phyloP scores from a whole-genome alignment of 352 stramenopile genomes.

The Hyaloperonospora arabidopsidis region DNA sequence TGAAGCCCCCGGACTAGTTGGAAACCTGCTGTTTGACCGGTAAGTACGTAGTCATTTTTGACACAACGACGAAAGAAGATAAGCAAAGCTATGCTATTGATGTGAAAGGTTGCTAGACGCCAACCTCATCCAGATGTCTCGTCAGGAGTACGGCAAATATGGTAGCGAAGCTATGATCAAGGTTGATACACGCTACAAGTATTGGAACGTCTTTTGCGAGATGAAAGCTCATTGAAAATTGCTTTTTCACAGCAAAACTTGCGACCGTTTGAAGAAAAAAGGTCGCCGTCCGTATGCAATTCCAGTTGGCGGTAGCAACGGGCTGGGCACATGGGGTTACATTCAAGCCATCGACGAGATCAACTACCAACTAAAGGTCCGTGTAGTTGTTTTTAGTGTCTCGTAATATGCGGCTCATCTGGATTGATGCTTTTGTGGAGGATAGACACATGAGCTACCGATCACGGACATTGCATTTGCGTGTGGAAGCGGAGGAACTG shows the following conservation, averaged over 20 bases:
- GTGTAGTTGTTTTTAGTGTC: conserved; percentile 1
- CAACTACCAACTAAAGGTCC: conserved; percentile 58
- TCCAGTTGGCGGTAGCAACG: conserved; percentile 87
- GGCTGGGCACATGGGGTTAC: conserved; percentile 90
- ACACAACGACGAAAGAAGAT: not conserved
- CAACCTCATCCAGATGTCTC: conserved; percentile 72
- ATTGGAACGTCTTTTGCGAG: not conserved
- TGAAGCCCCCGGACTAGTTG: conserved; percentile 56
- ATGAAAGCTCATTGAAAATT: not conserved
- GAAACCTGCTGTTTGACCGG: conserved; percentile 74
- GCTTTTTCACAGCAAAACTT: conserved; percentile 35
- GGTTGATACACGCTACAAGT: conserved; percentile 19
- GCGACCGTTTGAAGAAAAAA: conserved; percentile 46
- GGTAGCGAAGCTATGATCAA: conserved; percentile 77
- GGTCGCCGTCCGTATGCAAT: conserved; percentile 71
- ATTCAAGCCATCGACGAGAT: conserved; percentile 89
- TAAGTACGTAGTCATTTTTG: conserved; percentile 8
- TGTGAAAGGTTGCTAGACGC: conserved; percentile 57
- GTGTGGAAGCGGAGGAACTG: conserved; percentile 74
- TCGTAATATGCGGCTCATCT: not conserved
- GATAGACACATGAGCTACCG: conserved; percentile 37
- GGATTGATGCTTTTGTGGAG: conserved; percentile 1
- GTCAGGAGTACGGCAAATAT: conserved; percentile 70
- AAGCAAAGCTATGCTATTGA: conserved; percentile 1
- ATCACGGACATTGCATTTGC: conserved; percentile 82